Evolutionary conservation across 2,329 filamentous ascomycete species (phyloP), one percentile per base, ranked within the genome.

Genomic region (Cercospora berteroae): DNA sequence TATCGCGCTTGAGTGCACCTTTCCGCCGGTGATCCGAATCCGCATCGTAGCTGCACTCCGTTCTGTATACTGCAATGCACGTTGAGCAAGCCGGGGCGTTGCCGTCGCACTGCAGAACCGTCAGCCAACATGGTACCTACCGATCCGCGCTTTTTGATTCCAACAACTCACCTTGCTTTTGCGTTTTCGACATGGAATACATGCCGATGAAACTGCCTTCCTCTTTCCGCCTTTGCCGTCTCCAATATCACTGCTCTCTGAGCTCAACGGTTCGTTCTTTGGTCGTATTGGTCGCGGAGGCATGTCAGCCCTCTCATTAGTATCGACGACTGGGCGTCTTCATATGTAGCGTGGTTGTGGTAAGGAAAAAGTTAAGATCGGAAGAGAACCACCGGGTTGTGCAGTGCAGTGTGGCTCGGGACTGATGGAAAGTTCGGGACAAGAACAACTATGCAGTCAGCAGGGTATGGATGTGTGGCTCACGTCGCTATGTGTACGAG

Each of bases 21-120:
- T 81, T 81, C 36, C 83, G 80, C 39, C 82, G 77, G 68, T 80
- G 81, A 69, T 84, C 83, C 70, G 78, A 81, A 68, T 84, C 82
- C 20, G 78, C 77, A 70, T 85, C 83, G 74, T 85, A 85, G 69
- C 71, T 75, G 74, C 84, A 86, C 50, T 82, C 78, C 10, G 82
- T 84, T 62, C 80, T 78, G 74, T 85, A 85, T 9, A 85, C 83
- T 20, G 82, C 81, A 8, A 77, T 79, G 70, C 84, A 85, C 10
- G 83, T 84, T 23, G 82, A 82, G 74, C 84, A 86, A 6, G 80
- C 74, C 36, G 83, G 83, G 12, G 79, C 75, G 33, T 78, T 76
- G 39, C 83, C 83, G 74, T 86, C 83, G 72, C 84, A 85, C 83
- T 85, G 70, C 33, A 42, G 29, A 20, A 25, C 16, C 10, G 36